Evolutionary conservation across 495 filamentous ascomycete genomes (phyloP), one percentile per base, ranked within the genome.

Genomic region (Collariella sp.): DNA sequence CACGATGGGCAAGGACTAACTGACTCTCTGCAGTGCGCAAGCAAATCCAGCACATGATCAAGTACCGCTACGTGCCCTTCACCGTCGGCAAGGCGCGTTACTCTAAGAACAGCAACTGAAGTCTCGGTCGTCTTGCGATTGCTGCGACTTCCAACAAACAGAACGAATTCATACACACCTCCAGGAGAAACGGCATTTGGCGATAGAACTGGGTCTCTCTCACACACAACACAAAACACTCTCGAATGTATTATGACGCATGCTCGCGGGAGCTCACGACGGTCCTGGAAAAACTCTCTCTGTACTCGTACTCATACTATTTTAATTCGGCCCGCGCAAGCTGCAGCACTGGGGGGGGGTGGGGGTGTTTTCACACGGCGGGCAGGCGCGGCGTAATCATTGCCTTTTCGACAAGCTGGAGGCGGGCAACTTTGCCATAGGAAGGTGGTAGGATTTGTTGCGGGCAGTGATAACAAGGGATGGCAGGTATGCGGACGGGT

Each of bases 41-140:
- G 72, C 93, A 98, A 73, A 98, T 98, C 55, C 93, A 98, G 77
- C 91, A 96, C 72, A 98, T 98, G 93, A 96, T 98, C 82, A 98
- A 97, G 76, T 98, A 98, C 76, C 88, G 93, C 72, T 98, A 96
- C 67, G 89, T 96, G 26, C 91, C 91, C 38, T 96, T 96, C 77
- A 84, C 88, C 16, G 83, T 95, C 59, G 91, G 91, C 67, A 96
- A 96, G 82, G 79, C 87, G 24, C 80, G 82, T 54, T 96, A 96
- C 72, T 76, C 70, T 55, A 81, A 78, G 70, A 74, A 67, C 63
- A 79, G 75, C 64, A 66, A 64, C 20, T 74, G 56, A 61, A 26
- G n/a, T 38, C 20, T 16, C 38, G 7, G 22, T 22, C 26, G n/a
- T 19, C n/a, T 4, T 31, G 26, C 26, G 26, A 31, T 31, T 31